Conservation (phyloP, 345 rosid species). For the Syzygium grande region DNA sequence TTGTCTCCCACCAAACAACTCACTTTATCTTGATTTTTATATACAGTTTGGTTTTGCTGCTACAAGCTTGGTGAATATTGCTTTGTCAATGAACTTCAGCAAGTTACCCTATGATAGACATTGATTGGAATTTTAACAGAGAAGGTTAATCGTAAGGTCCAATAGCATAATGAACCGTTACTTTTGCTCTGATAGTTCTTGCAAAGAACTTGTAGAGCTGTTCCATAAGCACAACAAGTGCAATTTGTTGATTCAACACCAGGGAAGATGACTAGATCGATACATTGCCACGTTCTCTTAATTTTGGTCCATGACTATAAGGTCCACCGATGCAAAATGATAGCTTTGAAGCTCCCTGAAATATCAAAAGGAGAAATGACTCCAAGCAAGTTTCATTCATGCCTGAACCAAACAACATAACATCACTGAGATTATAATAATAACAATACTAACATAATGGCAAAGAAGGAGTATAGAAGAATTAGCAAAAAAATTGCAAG, state of each 20-base stretch:
- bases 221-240: constrained; percentile 67
- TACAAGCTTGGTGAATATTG: too few relatives aligned
- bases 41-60: too few relatives aligned
- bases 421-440: background rate
- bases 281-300: constrained; percentile 46
- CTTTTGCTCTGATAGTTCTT: background rate
- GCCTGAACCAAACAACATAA: background rate
- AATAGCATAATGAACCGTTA: background rate
- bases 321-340: constrained; percentile 83
- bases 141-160: too few relatives aligned
- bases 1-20: too few relatives aligned
- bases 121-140: too few relatives aligned
- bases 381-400: background rate
- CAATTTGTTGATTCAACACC: constrained; percentile 85
- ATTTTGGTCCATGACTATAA: constrained; percentile 65
- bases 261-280: constrained; percentile 66
- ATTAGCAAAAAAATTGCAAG: too few relatives aligned
- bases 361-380: background rate
- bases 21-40: too few relatives aligned
- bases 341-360: constrained; percentile 76
- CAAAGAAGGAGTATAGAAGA: too few relatives aligned
- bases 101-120: too few relatives aligned
- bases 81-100: too few relatives aligned
- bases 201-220: constrained; percentile 66
- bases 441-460: too few relatives aligned